Base-by-base conservation (phyloP, 129 eudicot genomes). In the Lactuca sativa region DNA sequence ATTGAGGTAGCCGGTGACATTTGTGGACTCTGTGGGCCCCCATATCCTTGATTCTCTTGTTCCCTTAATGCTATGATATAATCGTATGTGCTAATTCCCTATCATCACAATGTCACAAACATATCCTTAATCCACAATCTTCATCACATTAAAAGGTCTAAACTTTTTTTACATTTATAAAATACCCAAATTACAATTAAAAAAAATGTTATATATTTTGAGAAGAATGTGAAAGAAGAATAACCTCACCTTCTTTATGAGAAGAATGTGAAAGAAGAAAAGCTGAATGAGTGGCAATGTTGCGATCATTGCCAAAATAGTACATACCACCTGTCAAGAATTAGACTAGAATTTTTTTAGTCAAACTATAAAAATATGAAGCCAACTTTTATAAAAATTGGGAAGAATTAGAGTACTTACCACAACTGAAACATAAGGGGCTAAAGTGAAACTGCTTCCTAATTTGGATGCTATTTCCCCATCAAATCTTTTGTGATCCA, bases 51-150 rank as follows among this genome's bases (percentile, higher is more conserved):
- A 48, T 92, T 92, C 54, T 93, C 98, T 78, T 93, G 98, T 80
- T 93, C 98, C 76, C 98, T 81, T 56, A 93, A 74, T 12, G 98
- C 98, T 68, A 93, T 82, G 47, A 89, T 93, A 73, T 93, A 93
- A 73, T 93, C 98, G 41, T 89, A 93, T 13, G 98, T 93, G 88
- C 97, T 93, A 38, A 93, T 87, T 47, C 98, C 98, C 98, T 93
- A 79, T 58, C 7, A 70, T 44, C 55, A 56, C 5, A 62, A 56
- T 6, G 67, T 44, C 55, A 56, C 5, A 62, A 56, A 66, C 5
- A 62, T 41, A 56, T 64, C 56, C 38, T 37, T 9, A 33, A 32
- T 33, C 36, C 37, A 62, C 21, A 21, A 21, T n/a, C n/a, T n/a
- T n/a, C n/a, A 21, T 21, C 21, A 21, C 18, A n/a, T 30, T 7